Conservation (phyloP, 352 stramenopile species). For the Globisporangium spinosum region DNA sequence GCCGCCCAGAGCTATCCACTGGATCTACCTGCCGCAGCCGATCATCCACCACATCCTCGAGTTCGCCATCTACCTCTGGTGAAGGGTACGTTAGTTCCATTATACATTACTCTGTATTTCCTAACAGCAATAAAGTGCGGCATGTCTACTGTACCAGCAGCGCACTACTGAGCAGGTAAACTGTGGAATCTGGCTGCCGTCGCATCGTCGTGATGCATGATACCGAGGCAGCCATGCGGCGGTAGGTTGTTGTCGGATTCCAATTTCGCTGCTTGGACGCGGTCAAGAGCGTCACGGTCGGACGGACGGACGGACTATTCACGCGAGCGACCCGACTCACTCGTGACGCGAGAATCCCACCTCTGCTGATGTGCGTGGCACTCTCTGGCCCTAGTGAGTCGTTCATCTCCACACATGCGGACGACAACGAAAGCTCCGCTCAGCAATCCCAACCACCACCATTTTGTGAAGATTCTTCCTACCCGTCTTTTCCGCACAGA, state of each 20-base stretch:
- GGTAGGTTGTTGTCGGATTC: not conserved
- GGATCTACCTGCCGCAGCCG: constrained; percentile 40
- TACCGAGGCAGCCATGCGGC: too few relatives aligned
- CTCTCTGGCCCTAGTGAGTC: too few relatives aligned
- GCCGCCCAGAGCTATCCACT: constrained; percentile 20
- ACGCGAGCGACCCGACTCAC: too few relatives aligned
- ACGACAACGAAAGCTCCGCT: not conserved
- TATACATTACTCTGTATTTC: not conserved
- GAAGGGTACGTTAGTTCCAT: too few relatives aligned
- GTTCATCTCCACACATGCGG: not conserved
- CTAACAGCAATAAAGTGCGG: not conserved
- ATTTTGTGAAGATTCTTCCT: not conserved
- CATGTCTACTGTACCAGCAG: too few relatives aligned
- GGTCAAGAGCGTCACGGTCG: too few relatives aligned
- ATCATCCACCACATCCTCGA: constrained; percentile 50
- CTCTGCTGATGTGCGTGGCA: not conserved
- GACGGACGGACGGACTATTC: not conserved
- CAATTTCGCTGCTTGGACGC: not conserved
- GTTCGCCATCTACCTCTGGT: constrained; percentile 63
- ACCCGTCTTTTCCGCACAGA: not conserved
- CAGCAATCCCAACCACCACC: not conserved
- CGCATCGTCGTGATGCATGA: not conserved
- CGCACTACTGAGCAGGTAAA: too few relatives aligned
- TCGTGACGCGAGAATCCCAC: not conserved
- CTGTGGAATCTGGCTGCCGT: not conserved